Conservation (phyloP, 2,329 filamentous ascomycete genomes). For the Aspergillus piperis region DNA sequence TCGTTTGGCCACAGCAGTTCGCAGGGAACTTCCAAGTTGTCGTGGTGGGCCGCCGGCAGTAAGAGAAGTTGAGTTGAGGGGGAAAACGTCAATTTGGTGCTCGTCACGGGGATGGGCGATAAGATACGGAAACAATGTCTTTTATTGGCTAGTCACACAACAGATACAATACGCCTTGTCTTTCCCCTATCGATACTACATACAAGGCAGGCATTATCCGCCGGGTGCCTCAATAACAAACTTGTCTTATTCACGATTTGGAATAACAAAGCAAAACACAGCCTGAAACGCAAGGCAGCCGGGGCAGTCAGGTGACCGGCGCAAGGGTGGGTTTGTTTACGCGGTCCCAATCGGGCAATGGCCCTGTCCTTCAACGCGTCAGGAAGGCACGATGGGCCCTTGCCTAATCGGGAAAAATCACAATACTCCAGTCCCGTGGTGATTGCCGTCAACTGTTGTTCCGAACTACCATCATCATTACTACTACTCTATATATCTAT, state of each 20-base stretch:
- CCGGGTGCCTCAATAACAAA: neutral
- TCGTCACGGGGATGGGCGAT: neutral
- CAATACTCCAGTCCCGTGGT: constrained; percentile 9
- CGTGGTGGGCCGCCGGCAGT: too few species aligned
- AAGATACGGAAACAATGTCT: neutral
- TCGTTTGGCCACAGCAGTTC: too few species aligned
- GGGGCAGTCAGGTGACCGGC: constrained; percentile 18
- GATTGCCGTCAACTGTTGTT: constrained; percentile 1
- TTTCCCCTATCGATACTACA: too few species aligned
- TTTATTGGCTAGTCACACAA: neutral
- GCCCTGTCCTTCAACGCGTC: constrained; percentile 20
- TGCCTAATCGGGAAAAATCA: constrained; percentile 11
- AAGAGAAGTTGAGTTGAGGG: too few species aligned
- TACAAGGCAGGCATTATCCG: neutral
- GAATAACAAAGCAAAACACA: neutral
- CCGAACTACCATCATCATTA: neutral
- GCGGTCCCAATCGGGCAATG: constrained; percentile 18
- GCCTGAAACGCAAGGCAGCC: constrained; percentile 9
- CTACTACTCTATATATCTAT: neutral
- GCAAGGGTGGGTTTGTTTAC: constrained; percentile 23
- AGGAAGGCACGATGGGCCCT: constrained; percentile 13
- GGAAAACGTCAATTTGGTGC: too few species aligned
- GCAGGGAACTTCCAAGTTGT: too few species aligned
- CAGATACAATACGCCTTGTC: neutral
- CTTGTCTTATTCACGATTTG: neutral